phyloP scores from a whole-genome alignment of 352 stramenopile species.

The Phytopythium boreale region DNA sequence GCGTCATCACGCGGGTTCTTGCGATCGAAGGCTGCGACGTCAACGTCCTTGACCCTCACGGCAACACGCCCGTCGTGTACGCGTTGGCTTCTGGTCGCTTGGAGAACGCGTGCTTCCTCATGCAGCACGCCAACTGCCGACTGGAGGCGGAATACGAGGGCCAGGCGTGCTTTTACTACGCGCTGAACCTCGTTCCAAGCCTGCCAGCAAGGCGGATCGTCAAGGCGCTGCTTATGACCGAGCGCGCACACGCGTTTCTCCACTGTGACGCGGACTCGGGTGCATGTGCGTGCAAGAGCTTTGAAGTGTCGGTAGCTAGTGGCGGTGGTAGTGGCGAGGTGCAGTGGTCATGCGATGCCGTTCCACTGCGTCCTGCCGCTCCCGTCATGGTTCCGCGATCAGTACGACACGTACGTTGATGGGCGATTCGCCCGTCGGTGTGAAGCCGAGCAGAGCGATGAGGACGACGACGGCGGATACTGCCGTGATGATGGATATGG shows the following conservation, averaged over 20 bases:
- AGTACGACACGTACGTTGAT: slow-evolving; percentile 58
- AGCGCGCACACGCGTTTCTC: slow-evolving; percentile 40
- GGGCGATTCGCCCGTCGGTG: neutral
- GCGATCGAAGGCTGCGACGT: slow-evolving; percentile 26
- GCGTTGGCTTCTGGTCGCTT: slow-evolving; percentile 32
- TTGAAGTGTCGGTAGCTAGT: slow-evolving; percentile 22
- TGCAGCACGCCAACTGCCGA: slow-evolving; percentile 19
- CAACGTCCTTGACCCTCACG: slow-evolving; percentile 51
- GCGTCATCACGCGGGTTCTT: slow-evolving; percentile 27
- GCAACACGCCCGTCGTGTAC: slow-evolving; percentile 44
- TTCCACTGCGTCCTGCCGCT: slow-evolving; percentile 37
- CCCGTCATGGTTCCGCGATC: slow-evolving; percentile 67
- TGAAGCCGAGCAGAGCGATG: neutral
- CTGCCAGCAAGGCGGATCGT: slow-evolving; percentile 42
- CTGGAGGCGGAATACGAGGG: slow-evolving; percentile 65
- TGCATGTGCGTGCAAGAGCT: slow-evolving; percentile 61
- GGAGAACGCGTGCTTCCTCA: slow-evolving; percentile 37
- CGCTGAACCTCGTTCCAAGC: slow-evolving; percentile 48
- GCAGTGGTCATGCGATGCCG: slow-evolving; percentile 25
- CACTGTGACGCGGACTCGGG: slow-evolving; percentile 35
- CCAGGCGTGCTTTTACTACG: slow-evolving; percentile 58
- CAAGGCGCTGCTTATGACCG: slow-evolving; percentile 22
- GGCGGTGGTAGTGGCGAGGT: neutral
- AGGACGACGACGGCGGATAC: slow-evolving; percentile 1
- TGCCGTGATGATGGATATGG: slow-evolving; percentile 14